phyloP scores from a whole-genome alignment of 2,329 filamentous ascomycete species.

The Myriosclerotinia duriaeana region DNA sequence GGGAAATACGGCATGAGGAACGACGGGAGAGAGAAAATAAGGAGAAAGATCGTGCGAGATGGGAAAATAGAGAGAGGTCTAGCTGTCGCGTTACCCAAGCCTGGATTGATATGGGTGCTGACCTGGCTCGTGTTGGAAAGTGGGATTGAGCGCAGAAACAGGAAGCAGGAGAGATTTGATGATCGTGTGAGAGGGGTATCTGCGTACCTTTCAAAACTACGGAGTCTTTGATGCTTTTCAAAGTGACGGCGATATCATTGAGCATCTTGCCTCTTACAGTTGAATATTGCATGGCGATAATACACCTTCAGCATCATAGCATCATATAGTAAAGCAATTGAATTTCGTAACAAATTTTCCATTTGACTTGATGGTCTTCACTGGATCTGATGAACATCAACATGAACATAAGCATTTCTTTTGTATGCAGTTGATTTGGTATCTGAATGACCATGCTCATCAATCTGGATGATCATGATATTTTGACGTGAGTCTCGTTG shows the following conservation, averaged over 20 bases:
- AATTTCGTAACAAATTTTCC: too few relatives aligned
- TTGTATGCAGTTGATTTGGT: too few relatives aligned
- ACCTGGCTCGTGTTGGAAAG: not conserved
- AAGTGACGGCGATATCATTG: not conserved
- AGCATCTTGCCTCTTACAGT: not conserved
- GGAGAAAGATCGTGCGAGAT: not conserved
- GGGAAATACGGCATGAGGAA: not conserved
- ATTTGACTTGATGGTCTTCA: too few relatives aligned
- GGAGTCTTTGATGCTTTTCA: not conserved
- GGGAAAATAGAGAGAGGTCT: conserved; percentile 2
- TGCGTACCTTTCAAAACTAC: not conserved
- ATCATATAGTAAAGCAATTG: too few relatives aligned
- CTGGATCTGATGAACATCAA: too few relatives aligned
- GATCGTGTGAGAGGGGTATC: too few relatives aligned
- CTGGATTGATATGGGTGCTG: conserved; percentile 8
- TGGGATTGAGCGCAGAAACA: not conserved
- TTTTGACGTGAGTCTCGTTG: too few relatives aligned
- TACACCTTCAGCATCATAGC: not conserved
- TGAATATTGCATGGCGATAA: not conserved
- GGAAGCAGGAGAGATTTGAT: too few relatives aligned
- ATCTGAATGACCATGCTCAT: too few relatives aligned
- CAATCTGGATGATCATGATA: too few relatives aligned
- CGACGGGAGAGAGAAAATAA: not conserved
- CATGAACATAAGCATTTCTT: too few relatives aligned
- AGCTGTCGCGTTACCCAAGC: not conserved